These are phyloP conservation scores for Aphanomyces euteiches DNA, from an alignment of 352 stramenopile species.

Conservation along the genomic window DNA sequence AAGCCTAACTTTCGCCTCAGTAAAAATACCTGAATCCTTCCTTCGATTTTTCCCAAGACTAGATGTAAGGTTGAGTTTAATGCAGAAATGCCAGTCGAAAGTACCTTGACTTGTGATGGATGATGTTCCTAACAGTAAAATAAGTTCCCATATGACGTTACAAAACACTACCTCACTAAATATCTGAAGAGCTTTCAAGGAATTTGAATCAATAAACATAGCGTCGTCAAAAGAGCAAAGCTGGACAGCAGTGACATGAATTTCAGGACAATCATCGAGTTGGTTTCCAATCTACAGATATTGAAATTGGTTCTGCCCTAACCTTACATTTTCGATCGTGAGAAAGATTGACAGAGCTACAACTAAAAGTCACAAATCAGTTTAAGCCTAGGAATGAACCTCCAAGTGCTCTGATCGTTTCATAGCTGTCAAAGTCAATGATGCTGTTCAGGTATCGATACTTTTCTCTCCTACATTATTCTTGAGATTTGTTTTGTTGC, in stretches of 20 bases:
- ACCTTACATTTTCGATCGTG: constrained; percentile 56
- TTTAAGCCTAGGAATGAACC: constrained; percentile 37
- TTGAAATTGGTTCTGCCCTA: background rate
- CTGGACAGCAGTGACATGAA: constrained; percentile 61
- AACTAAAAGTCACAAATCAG: background rate
- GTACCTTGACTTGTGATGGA: constrained; percentile 71
- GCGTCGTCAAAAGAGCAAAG: constrained; percentile 66
- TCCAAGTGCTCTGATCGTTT: constrained; percentile 70
- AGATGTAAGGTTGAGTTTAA: background rate
- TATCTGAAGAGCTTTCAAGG: constrained; percentile 75
- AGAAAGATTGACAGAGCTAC: constrained; percentile 68
- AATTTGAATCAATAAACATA: constrained; percentile 73
- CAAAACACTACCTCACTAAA: constrained; percentile 57
- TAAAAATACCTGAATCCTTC: constrained; percentile 74
- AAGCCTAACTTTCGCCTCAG: background rate
- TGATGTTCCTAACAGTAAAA: constrained; percentile 57
- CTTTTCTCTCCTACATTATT: constrained; percentile 45
- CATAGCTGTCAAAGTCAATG: constrained; percentile 74
- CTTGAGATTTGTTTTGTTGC: background rate
- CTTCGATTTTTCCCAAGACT: constrained; percentile 55
- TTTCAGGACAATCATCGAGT: constrained; percentile 50
- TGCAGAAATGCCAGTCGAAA: background rate
- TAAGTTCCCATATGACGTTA: constrained; percentile 21
- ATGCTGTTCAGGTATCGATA: constrained; percentile 65
- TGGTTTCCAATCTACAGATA: constrained; percentile 71